phyloP scores from a whole-genome alignment of 179 eudicot species.

The Actinidia arguta region DNA sequence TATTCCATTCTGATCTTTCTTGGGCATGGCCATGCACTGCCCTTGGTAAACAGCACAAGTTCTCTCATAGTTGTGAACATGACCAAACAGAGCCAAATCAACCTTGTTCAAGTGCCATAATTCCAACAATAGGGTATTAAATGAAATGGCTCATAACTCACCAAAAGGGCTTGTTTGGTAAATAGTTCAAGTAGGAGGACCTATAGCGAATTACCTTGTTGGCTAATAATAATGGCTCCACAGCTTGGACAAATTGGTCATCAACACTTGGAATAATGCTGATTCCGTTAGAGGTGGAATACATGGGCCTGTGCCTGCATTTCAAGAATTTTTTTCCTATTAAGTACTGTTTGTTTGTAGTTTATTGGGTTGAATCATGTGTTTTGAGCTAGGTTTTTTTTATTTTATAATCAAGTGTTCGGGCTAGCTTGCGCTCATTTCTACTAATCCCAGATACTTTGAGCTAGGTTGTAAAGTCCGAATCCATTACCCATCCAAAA shows the following conservation, averaged over 20 bases:
- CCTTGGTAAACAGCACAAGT: constrained; percentile 72
- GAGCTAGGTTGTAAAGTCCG: no score
- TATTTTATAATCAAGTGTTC: no score
- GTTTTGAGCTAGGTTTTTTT: no score
- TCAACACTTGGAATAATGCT: constrained; percentile 45
- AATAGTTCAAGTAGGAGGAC: background rate
- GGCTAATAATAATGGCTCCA: constrained; percentile 76
- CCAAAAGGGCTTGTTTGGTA: background rate
- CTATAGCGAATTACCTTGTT: constrained; percentile 59
- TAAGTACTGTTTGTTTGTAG: no score
- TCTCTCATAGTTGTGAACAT: constrained; percentile 92
- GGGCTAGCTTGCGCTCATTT: no score
- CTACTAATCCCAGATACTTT: no score
- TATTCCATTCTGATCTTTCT: constrained; percentile 60
- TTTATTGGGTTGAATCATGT: no score
- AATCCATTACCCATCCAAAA: no score
- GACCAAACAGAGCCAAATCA: constrained; percentile 80
- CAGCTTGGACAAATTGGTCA: constrained; percentile 44
- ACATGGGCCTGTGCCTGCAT: constrained; percentile 91
- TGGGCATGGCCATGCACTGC: constrained; percentile 68
- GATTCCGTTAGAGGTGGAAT: constrained; percentile 41
- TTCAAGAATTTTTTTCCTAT: no score
- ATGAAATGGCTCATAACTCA: background rate
- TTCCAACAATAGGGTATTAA: background rate
- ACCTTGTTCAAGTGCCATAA: constrained; percentile 45